These are phyloP conservation scores for Yamadazyma kitorensis DNA, from an alignment of 805 yeast genomes.

Conservation along the genomic window DNA sequence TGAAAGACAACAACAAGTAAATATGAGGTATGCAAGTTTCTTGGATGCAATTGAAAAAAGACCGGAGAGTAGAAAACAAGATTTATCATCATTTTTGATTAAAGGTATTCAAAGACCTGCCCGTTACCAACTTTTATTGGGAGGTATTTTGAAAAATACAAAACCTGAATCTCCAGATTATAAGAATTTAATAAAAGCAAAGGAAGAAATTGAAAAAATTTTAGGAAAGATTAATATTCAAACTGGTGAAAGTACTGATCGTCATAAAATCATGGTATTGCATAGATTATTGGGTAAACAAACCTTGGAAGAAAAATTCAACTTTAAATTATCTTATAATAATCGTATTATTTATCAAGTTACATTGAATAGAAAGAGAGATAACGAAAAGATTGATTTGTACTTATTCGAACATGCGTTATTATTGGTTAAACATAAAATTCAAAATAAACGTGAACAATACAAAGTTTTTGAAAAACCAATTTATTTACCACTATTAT, in stretches of 20 bases:
- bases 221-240: slow-evolving; percentile 79
- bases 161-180: slow-evolving; percentile 72
- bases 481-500: slow-evolving; percentile 73
- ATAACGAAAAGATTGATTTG: slow-evolving; percentile 78
- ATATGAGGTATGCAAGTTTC: slow-evolving; percentile 88
- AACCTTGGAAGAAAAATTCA: slow-evolving; percentile 80
- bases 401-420: slow-evolving; percentile 87
- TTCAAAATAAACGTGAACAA: slow-evolving; percentile 86
- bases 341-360: slow-evolving; percentile 80
- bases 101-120: slow-evolving; percentile 97
- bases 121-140: slow-evolving; percentile 80
- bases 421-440: slow-evolving; percentile 78
- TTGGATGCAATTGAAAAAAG: slow-evolving; percentile 85
- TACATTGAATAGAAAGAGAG: slow-evolving; percentile 63
- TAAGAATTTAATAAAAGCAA: slow-evolving; percentile 65
- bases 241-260: slow-evolving; percentile 90
- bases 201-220: slow-evolving; percentile 70
- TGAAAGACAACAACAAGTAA: slow-evolving; percentile 88
- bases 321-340: slow-evolving; percentile 79
- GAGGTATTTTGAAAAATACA: slow-evolving; percentile 80
- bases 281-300: slow-evolving; percentile 57
- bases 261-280: slow-evolving; percentile 83
- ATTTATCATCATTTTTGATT: slow-evolving; percentile 87
- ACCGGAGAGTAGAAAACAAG: slow-evolving; percentile 84
- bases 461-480: slow-evolving; percentile 89